Evolutionary conservation across 257 asterid genomes (phyloP), one percentile per base, ranked within the genome.

Genomic region (Perilla frutescens): DNA sequence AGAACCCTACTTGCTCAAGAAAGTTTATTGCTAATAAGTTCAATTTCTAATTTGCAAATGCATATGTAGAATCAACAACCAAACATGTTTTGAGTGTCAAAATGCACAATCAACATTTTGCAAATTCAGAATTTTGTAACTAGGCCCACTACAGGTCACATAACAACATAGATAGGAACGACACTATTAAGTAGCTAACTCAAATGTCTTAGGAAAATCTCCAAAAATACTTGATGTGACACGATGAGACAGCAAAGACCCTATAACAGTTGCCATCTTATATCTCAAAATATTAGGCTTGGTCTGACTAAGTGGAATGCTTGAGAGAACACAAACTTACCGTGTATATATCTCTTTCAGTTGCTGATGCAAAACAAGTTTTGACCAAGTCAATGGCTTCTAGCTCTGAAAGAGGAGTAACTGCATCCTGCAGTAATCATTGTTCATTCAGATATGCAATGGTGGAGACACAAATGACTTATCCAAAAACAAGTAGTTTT

Each of bases 331-430:
- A 37, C 61, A 37, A 77, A 74, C 89, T 74, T 82, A 89, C 96
- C 2, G 93, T 91, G 81, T 89, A 89, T 77, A 87, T 84, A 81
- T 89, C 96, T 80, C 95, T 86, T 77, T 89, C 97, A 15, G 97
- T 81, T 59, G 97, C 96, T 41, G 92, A 91, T 26, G 87, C 90
- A 76, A 89, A 89, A 76, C 96, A 91, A 60, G 97, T 89, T 70
- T 86, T 91, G 73, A 91, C 95, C 87, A 91, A 81, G 86, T 91
- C 92, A 79, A 89, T 85, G 70, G 96, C 96, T 86, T 91, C 97
- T 9, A 80, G 11, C 77, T 89, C 96, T 26, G 91, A 83, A 64
- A 91, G 96, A 34, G 97, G 97, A 75, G 93, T 88, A 41, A 82
- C 83, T 7, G 93, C 85, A 70, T 87, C 93, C 93, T 87, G 87